phyloP scores from a whole-genome alignment of 2,329 filamentous ascomycete genomes.

The Xylaria digitata region DNA sequence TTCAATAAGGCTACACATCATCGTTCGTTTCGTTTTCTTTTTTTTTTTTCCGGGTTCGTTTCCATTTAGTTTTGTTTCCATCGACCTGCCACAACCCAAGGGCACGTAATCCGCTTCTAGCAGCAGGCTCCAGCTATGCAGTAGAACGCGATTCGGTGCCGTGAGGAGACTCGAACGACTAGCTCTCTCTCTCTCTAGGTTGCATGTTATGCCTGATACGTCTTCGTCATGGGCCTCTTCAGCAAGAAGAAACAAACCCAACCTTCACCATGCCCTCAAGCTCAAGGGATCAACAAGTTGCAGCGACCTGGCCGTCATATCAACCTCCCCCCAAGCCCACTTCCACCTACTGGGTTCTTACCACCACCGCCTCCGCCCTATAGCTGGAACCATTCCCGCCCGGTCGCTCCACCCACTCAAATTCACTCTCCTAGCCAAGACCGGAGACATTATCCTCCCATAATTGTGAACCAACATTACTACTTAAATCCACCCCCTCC shows the following conservation, averaged over 20 bases:
- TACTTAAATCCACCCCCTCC: slow-evolving; percentile 53
- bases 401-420: slow-evolving; percentile 42
- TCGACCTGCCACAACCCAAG: background rate
- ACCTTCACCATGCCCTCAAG: slow-evolving; percentile 12
- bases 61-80: no score
- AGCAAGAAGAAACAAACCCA: slow-evolving; percentile 35
- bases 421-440: slow-evolving; percentile 43
- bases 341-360: slow-evolving; percentile 33
- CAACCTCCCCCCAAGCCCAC: slow-evolving; percentile 16
- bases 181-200: background rate
- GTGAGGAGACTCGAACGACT: background rate
- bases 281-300: slow-evolving; percentile 15
- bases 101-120: background rate
- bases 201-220: slow-evolving; percentile 7
- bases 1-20: slow-evolving; percentile 5
- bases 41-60: no score
- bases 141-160: slow-evolving; percentile 4
- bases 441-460: slow-evolving; percentile 51
- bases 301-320: slow-evolving; percentile 10
- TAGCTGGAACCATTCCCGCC: slow-evolving; percentile 39
- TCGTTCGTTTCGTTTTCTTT: background rate
- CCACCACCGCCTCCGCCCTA: slow-evolving; percentile 37
- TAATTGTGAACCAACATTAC: slow-evolving; percentile 66
- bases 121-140: background rate
- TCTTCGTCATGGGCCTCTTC: slow-evolving; percentile 39